phyloP scores from a whole-genome alignment of 176 grass and related monocot genomes.

The Rhynchospora pubera region DNA sequence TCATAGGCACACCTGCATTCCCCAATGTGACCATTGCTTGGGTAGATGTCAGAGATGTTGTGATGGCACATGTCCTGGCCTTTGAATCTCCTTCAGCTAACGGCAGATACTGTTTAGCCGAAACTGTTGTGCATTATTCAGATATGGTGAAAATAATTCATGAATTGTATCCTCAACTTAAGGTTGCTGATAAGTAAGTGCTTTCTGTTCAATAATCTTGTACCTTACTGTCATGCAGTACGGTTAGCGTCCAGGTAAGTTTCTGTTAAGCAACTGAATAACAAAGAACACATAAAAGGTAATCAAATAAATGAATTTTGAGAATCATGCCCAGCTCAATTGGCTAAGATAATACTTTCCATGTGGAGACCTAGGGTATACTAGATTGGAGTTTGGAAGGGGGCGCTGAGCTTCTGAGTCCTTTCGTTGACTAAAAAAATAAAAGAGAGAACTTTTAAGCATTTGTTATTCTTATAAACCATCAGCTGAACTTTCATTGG shows the following conservation, averaged over 20 bases:
- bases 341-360: too few species aligned
- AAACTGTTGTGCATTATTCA: slow-evolving; percentile 19
- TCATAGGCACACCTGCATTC: slow-evolving; percentile 13
- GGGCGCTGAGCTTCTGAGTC: too few species aligned
- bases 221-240: not conserved
- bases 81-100: slow-evolving; percentile 21
- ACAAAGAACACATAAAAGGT: not conserved
- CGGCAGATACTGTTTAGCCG: slow-evolving; percentile 27
- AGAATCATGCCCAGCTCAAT: too few species aligned
- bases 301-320: not conserved
- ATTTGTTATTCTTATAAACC: too few species aligned
- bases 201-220: not conserved
- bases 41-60: slow-evolving; percentile 30
- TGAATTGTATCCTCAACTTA: slow-evolving; percentile 27
- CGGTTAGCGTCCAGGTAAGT: not conserved
- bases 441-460: too few species aligned
- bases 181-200: slow-evolving; percentile 28
- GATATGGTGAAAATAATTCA: slow-evolving; percentile 28
- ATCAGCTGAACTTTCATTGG: not conserved
- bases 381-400: too few species aligned
- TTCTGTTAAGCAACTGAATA: not conserved
- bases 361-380: too few species aligned
- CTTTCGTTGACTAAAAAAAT: too few species aligned
- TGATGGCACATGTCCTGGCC: slow-evolving; percentile 23
- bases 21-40: slow-evolving; percentile 23